These are phyloP conservation scores for Schizophyllum amplum DNA, from an alignment of 1,284 basidiomycete species.

Conservation along the genomic window DNA sequence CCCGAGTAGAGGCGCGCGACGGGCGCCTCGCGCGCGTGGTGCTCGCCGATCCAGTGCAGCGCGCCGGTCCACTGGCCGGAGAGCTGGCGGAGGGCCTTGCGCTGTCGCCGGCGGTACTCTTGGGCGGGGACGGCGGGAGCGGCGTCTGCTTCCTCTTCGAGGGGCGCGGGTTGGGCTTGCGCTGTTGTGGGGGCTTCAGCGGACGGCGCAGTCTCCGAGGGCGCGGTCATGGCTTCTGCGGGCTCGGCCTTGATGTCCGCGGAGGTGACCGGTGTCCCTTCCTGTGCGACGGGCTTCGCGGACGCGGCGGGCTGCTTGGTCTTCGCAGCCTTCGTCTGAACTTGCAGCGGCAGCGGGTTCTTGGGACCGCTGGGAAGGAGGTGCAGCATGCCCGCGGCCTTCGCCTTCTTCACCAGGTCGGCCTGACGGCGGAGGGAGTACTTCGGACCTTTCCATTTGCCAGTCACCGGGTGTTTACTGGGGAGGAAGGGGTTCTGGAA, in stretches of 20 bases:
- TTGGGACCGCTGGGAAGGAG: constrained; percentile 64
- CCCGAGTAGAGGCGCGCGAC: constrained; percentile 59
- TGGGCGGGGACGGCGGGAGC: constrained; percentile 10
- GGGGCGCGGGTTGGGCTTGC: background rate
- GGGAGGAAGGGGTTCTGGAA: constrained; percentile 64
- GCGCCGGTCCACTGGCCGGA: constrained; percentile 15
- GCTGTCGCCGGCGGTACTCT: constrained; percentile 4
- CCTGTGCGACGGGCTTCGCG: constrained; percentile 7
- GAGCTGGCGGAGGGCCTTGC: constrained; percentile 22
- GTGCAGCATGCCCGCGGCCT: constrained; percentile 39
- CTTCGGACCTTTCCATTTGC: constrained; percentile 58
- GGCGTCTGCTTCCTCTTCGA: constrained; percentile 4
- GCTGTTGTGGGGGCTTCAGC: background rate
- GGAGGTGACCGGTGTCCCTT: constrained; percentile 1
- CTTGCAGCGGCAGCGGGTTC: constrained; percentile 16
- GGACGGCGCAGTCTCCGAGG: background rate
- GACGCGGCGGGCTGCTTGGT: constrained; percentile 12
- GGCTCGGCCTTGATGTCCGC: background rate
- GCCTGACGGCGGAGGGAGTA: constrained; percentile 70
- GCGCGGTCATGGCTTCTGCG: background rate
- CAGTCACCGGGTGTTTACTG: constrained; percentile 46
- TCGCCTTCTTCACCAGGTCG: constrained; percentile 67
- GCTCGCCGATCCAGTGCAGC: constrained; percentile 52
- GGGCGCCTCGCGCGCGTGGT: constrained; percentile 36
- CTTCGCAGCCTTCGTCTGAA: constrained; percentile 7